Percentiles rank a stretch among this genome's conserved stretches.
Evolutionary conservation across 495 filamentous ascomycete genomes (phyloP).

Genomic region (Mycothermus thermophilus): DNA sequence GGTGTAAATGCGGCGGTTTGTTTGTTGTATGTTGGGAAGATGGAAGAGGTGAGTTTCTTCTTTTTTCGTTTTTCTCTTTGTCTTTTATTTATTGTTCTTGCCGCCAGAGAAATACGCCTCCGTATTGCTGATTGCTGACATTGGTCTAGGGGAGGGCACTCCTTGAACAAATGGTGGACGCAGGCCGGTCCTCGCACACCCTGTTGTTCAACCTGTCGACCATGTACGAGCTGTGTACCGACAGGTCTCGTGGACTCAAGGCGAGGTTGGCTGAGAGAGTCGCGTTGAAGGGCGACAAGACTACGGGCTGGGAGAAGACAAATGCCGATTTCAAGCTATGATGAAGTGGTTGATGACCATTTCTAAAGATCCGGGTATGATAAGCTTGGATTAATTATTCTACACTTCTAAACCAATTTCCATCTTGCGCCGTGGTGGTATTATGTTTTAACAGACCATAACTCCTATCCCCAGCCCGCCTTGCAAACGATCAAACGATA

Average conservation of each 20-base stretch:
- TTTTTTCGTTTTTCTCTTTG: neutral
- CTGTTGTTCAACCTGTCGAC: conserved; percentile 82
- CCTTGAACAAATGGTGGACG: conserved; percentile 49
- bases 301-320: conserved; percentile 51
- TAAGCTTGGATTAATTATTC: too few species aligned
- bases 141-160: conserved; percentile 41
- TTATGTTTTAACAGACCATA: too few species aligned
- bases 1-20: conserved; percentile 72
- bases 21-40: conserved; percentile 60
- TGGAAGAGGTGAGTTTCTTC: conserved; percentile 49
- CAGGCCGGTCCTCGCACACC: conserved; percentile 51
- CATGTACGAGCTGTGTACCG: conserved; percentile 82
- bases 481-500: too few species aligned
- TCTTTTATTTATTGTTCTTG: neutral
- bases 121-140: conserved; percentile 8
- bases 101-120: too few species aligned
- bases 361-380: too few species aligned
- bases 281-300: conserved; percentile 34
- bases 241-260: conserved; percentile 57
- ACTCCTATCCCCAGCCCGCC: too few species aligned
- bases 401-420: too few species aligned
- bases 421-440: too few species aligned
- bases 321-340: conserved; percentile 70
- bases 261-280: conserved; percentile 52
- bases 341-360: too few species aligned